These are phyloP conservation scores for Astrothelium macrocarpum DNA, from an alignment of 495 filamentous ascomycete genomes.

Conservation along the genomic window DNA sequence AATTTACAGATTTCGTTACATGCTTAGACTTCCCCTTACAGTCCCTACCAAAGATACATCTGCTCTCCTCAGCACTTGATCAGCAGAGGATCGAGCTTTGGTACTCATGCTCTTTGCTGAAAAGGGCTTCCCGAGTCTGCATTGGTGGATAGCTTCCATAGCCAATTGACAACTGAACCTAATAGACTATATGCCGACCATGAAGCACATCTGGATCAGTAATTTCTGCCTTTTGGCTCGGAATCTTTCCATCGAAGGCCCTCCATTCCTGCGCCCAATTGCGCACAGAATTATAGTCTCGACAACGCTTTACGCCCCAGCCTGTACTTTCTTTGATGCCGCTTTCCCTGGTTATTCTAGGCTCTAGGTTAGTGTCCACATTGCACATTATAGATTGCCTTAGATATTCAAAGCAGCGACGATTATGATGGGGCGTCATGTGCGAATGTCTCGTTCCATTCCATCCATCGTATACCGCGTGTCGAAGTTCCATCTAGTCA, in stretches of 20 bases:
- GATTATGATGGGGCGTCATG: too few relatives aligned
- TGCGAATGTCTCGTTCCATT: too few relatives aligned
- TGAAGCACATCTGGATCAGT: neutral
- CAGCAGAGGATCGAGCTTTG: neutral
- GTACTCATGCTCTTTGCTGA: neutral
- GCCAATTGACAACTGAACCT: neutral
- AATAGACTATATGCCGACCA: neutral
- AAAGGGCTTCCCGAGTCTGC: neutral
- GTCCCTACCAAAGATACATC: neutral
- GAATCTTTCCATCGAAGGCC: neutral
- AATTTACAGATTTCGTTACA: neutral
- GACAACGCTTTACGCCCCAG: too few relatives aligned
- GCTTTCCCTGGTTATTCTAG: too few relatives aligned
- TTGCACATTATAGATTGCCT: too few relatives aligned
- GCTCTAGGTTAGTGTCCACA: too few relatives aligned
- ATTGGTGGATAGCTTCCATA: neutral
- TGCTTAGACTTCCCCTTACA: neutral
- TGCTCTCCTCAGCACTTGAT: neutral
- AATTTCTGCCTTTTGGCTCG: neutral
- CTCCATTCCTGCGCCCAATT: neutral
- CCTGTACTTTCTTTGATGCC: too few relatives aligned
- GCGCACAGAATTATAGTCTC: too few relatives aligned
- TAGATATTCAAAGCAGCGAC: too few relatives aligned
- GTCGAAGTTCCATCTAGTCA: too few relatives aligned
- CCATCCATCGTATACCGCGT: too few relatives aligned